phyloP scores from a whole-genome alignment of 1,284 basidiomycete species.

The Boletus holoroseus region DNA sequence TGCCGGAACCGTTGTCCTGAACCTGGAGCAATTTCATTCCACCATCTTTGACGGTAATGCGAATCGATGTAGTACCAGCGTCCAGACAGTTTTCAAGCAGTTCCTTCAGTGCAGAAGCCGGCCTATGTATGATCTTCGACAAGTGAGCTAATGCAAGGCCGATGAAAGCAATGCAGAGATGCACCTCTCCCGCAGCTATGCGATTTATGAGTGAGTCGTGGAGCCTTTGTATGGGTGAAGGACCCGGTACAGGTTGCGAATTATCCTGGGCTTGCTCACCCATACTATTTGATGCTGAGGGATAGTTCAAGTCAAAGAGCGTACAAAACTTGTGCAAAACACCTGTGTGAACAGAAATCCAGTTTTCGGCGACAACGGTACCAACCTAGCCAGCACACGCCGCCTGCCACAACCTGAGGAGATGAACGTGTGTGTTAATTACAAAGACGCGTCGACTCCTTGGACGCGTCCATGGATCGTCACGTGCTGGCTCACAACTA shows the following conservation, averaged over 20 bases:
- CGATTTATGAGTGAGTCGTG: slow-evolving; percentile 74
- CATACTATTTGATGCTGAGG: slow-evolving; percentile 11
- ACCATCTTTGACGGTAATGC: slow-evolving; percentile 89
- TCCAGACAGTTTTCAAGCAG: slow-evolving; percentile 94
- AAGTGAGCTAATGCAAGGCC: slow-evolving; percentile 6
- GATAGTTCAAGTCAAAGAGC: not conserved
- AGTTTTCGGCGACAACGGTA: not conserved
- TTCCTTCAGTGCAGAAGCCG: slow-evolving; percentile 95
- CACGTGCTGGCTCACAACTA: not conserved
- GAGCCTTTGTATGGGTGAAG: slow-evolving; percentile 60
- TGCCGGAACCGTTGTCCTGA: slow-evolving; percentile 94
- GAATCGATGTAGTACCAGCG: slow-evolving; percentile 84
- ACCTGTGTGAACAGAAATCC: not conserved
- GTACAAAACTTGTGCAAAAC: not conserved
- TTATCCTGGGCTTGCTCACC: slow-evolving; percentile 4
- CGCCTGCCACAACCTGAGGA: not conserved
- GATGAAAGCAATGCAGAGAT: slow-evolving; percentile 9
- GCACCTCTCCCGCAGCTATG: slow-evolving; percentile 78
- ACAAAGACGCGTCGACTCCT: slow-evolving; percentile 1
- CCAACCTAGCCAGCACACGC: not conserved
- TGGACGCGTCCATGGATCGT: not conserved
- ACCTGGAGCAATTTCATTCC: slow-evolving; percentile 95
- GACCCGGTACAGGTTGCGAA: slow-evolving; percentile 24
- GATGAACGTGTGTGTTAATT: not conserved
- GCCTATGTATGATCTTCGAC: slow-evolving; percentile 88